Percentiles rank a stretch among this genome's conserved stretches.
Evolutionary conservation across 1,284 basidiomycete genomes (phyloP).

Genomic region (Pulveroboletus sp.): DNA sequence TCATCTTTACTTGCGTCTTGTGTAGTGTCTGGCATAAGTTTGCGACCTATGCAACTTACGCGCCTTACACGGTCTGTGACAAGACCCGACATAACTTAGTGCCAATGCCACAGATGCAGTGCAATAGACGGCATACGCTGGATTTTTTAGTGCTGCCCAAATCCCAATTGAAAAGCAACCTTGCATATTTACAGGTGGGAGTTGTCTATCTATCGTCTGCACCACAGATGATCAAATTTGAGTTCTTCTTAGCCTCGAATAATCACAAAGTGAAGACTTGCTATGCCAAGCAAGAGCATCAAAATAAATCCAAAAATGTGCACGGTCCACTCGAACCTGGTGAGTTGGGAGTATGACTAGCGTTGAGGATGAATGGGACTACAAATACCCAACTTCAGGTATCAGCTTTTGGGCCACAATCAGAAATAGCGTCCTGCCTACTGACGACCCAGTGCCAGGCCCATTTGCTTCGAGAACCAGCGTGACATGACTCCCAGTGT

Average conservation of each 20-base stretch:
- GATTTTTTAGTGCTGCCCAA: constrained; percentile 37
- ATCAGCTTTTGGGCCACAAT: constrained; percentile 41
- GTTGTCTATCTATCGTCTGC: constrained; percentile 33
- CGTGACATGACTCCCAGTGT: constrained; percentile 42
- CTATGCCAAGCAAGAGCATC: constrained; percentile 33
- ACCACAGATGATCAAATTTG: constrained; percentile 37
- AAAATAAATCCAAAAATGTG: constrained; percentile 45
- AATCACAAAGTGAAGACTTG: constrained; percentile 26
- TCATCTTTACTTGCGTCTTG: no score
- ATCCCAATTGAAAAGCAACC: constrained; percentile 45
- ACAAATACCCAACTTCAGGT: constrained; percentile 33
- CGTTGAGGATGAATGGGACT: background rate
- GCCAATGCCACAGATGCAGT: constrained; percentile 33
- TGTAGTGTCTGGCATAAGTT: no score
- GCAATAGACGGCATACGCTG: constrained; percentile 39
- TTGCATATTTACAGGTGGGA: constrained; percentile 38
- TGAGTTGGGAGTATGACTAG: background rate
- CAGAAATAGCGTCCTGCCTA: constrained; percentile 45
- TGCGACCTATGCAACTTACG: no score
- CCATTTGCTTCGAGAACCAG: constrained; percentile 43
- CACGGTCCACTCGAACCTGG: constrained; percentile 44
- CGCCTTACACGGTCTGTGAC: no score
- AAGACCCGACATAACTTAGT: no score
- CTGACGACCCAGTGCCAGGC: constrained; percentile 41
- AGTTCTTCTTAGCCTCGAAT: no score